Evolutionary conservation across 805 yeast species (phyloP).

Genomic region (Cyberlindnera sargentensis): DNA sequence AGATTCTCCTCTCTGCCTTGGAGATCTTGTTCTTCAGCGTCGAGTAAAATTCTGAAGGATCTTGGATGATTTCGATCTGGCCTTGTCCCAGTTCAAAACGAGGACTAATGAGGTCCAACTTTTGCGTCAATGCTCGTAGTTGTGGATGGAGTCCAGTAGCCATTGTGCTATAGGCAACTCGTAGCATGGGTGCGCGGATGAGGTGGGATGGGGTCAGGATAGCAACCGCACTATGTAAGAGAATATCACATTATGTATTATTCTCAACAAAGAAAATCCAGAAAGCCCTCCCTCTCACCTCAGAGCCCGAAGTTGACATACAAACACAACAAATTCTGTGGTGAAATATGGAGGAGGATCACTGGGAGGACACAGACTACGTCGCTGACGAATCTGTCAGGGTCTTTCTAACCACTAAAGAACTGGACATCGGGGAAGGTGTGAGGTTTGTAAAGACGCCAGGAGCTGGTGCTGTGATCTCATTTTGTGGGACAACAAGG

Average conservation of each 20-base stretch:
- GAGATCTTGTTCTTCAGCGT: constrained; percentile 55
- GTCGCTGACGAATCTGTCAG: constrained; percentile 4
- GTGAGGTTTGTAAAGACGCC: constrained; percentile 35
- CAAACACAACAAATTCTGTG: no score
- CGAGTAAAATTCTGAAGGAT: constrained; percentile 69
- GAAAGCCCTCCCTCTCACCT: background rate
- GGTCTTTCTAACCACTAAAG: constrained; percentile 22
- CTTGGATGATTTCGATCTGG: constrained; percentile 53
- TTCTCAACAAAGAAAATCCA: no score
- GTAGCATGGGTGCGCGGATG: background rate
- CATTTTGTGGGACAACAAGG: constrained; percentile 46
- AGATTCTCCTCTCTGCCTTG: constrained; percentile 58
- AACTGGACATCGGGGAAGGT: constrained; percentile 16
- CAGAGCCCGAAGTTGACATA: background rate
- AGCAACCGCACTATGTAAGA: no score
- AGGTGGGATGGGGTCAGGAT: no score
- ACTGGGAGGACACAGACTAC: background rate
- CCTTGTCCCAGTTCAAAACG: constrained; percentile 51
- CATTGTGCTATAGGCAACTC: constrained; percentile 5
- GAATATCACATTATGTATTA: no score
- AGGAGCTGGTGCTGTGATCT: constrained; percentile 41
- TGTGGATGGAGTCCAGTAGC: constrained; percentile 32
- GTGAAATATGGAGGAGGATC: background rate
- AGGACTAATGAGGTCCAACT: constrained; percentile 59
- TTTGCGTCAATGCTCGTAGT: constrained; percentile 36